Evolutionary conservation across 768 basidiomycete genomes (phyloP), one percentile per base, ranked within the genome.

Genomic region (Mycena latifolia): DNA sequence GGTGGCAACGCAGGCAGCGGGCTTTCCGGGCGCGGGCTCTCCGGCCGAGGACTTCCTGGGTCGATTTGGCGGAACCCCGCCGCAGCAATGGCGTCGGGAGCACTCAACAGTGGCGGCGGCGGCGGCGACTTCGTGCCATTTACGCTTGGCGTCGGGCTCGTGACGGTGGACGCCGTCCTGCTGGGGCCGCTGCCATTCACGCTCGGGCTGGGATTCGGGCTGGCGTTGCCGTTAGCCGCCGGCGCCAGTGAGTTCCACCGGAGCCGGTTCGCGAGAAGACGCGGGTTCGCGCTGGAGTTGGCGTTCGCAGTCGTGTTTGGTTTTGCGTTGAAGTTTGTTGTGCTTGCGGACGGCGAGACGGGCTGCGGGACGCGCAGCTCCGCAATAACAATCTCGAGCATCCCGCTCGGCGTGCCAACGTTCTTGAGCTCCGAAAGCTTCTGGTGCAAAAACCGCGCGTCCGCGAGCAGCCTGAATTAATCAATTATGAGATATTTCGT

Each of bases 381-480:
- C 50, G 88, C 82, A 61, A 97, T 89, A 57, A 98, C 88, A 12
- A 89, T 93, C 78, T 94, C 92, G 24, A 98, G 86, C 88, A 95
- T 93, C 20, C 83, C 85, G 15, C 90, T 90, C 0, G 91, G 89
- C 0, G 88, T 84, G 22, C 85, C 84, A 24, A 92, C 88, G 72
- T 92, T 91, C 76, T 90, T 92, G 12, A 97, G 84, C 11, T 81
- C 85, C 8, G 90, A 86, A 24, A 97, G 82, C 72, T 92, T 92
- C 72, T 90, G 85, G 70, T 92, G 88, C 61, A 98, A 79, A 73
- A 88, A 94, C 45, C 80, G 88, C 14, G 90, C 92, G 73, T 98
- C 96, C 65, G 86, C 88, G 56, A 95, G 79, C 72, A 98, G 82
- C 72, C 96, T 97, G 37, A 60, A 69, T 47, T 7, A 65, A 45